These are phyloP conservation scores for Friedmanniomyces simplex DNA, from an alignment of 495 filamentous ascomycete genomes.

Conservation along the genomic window DNA sequence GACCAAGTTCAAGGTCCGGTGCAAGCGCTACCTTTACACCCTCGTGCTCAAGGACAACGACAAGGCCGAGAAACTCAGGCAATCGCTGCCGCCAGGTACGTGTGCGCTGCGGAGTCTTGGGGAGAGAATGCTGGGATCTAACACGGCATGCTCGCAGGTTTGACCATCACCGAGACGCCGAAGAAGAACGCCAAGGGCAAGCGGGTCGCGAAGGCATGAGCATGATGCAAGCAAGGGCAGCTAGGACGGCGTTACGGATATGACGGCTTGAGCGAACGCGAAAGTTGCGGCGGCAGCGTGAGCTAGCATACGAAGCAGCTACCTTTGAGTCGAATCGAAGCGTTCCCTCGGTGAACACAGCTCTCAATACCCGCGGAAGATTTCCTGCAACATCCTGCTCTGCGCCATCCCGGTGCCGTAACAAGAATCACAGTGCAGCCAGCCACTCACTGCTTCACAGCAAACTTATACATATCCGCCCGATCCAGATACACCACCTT, in stretches of 20 bases:
- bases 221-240: background rate
- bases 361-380: background rate
- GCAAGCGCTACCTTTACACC: constrained; percentile 88
- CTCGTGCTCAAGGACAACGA: constrained; percentile 91
- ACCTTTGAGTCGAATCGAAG: background rate
- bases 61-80: constrained; percentile 99
- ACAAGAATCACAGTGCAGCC: too few relatives aligned
- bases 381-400: background rate
- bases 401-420: too few relatives aligned
- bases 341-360: background rate
- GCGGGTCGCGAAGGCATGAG: constrained; percentile 19
- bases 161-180: constrained; percentile 66
- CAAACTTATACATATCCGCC: constrained; percentile 48
- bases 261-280: background rate
- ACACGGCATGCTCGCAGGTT: constrained; percentile 40
- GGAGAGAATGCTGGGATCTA: constrained; percentile 26
- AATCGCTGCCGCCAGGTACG: constrained; percentile 91
- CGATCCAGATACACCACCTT: constrained; percentile 54
- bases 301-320: constrained; percentile 1
- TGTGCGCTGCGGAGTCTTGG: constrained; percentile 10
- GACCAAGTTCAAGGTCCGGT: constrained; percentile 99
- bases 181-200: constrained; percentile 62
- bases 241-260: constrained; percentile 9
- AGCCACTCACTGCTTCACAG: constrained; percentile 27
- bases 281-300: background rate